Evolutionary conservation across 1,284 basidiomycete species (phyloP).

Genomic region (Ceratobasidium sp.): DNA sequence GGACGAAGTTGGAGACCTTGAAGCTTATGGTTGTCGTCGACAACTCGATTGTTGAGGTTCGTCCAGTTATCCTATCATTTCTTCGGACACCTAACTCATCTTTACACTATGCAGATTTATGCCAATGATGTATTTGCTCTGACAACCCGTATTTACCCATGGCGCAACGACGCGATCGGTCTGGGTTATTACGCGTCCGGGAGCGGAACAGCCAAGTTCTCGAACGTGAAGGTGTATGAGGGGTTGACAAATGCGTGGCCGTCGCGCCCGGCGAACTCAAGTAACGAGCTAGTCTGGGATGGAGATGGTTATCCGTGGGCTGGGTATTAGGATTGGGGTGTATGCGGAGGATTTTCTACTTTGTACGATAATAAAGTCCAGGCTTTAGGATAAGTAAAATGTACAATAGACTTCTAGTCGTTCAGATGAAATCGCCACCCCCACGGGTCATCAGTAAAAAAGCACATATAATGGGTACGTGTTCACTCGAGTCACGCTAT

Average conservation of each 20-base stretch:
- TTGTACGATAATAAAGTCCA: background rate
- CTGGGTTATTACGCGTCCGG: conserved; percentile 39
- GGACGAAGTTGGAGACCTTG: conserved; percentile 24
- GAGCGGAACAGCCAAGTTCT: conserved; percentile 32
- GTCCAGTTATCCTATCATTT: conserved; percentile 4
- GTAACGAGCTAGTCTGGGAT: conserved; percentile 34
- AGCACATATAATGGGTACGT: too few relatives aligned
- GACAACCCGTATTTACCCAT: conserved; percentile 38
- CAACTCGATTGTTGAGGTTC: conserved; percentile 41
- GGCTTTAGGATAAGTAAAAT: background rate
- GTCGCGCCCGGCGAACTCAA: conserved; percentile 30
- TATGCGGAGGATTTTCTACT: background rate
- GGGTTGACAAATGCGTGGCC: conserved; percentile 43
- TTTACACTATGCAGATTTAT: conserved; percentile 13
- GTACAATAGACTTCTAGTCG: background rate
- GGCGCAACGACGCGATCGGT: conserved; percentile 39
- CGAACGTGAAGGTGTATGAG: conserved; percentile 34
- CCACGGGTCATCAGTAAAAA: too few relatives aligned
- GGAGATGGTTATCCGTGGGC: conserved; percentile 27
- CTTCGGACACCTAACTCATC: background rate
- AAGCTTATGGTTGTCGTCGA: conserved; percentile 29
- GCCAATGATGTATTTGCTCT: conserved; percentile 42
- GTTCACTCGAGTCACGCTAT: too few relatives aligned
- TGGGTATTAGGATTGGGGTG: conserved; percentile 11
- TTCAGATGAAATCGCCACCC: too few relatives aligned